Percentiles rank a stretch among this genome's conserved stretches.
phyloP scores from a whole-genome alignment of 148 eudicot genomes.

The Persicaria tinctoria region DNA sequence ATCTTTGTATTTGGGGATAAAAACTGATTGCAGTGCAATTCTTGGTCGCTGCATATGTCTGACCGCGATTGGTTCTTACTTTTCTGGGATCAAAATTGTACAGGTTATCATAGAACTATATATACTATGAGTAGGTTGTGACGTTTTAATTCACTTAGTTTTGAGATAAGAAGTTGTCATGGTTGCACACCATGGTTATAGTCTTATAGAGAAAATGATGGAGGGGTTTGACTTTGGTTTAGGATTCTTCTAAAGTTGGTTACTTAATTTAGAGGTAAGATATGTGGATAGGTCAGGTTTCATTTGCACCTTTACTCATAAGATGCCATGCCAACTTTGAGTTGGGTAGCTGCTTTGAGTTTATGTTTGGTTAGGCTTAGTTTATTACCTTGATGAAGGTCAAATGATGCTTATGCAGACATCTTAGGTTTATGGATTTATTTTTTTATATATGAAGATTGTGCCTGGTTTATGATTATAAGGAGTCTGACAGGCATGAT shows the following conservation, averaged over 20 bases:
- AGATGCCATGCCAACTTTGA: not conserved
- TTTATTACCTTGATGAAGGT: not conserved
- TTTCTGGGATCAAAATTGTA: not conserved
- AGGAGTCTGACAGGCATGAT: not conserved
- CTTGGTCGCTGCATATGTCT: not conserved
- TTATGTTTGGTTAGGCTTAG: not conserved
- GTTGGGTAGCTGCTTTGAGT: not conserved
- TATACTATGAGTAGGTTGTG: not conserved
- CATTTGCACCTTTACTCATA: not conserved
- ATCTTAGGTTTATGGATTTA: not conserved
- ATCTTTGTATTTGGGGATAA: not conserved
- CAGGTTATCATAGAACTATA: not conserved
- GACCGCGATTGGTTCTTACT: not conserved
- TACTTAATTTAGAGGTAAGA: not conserved
- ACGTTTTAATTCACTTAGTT: not conserved
- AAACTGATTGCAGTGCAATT: not conserved
- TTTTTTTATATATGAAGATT: not conserved
- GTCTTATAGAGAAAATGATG: not conserved
- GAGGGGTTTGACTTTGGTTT: not conserved
- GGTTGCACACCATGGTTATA: not conserved
- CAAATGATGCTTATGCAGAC: not conserved
- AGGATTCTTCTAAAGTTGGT: not conserved
- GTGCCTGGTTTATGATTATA: not conserved
- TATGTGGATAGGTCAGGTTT: not conserved
- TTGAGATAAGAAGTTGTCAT: not conserved